Evolutionary conservation across 345 rosid species (phyloP).

Genomic region (Populus alba): DNA sequence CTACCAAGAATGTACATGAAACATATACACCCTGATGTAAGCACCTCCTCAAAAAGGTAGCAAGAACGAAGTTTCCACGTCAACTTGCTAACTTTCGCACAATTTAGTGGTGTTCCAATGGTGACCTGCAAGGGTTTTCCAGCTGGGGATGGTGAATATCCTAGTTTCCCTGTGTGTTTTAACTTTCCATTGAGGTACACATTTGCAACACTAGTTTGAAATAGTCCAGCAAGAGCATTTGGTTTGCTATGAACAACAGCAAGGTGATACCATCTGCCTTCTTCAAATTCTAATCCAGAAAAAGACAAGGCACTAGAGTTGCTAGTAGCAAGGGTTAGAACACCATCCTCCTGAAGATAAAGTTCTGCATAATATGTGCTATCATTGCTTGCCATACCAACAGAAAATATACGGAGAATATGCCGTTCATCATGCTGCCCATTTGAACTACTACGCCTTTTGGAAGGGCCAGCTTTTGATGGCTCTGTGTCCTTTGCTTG

Average conservation of each 20-base stretch:
- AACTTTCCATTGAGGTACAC: conserved; percentile 97
- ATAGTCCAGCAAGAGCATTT: conserved; percentile 98
- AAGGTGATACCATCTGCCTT: conserved; percentile 99
- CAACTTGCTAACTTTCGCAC: conserved; percentile 79
- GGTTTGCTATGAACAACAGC: conserved; percentile 99
- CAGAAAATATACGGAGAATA: conserved; percentile 83
- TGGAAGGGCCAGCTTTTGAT: conserved; percentile 53
- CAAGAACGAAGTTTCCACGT: conserved; percentile 95
- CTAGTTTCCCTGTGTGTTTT: conserved; percentile 92
- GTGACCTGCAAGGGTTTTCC: conserved; percentile 93
- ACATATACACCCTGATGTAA: conserved; percentile 88
- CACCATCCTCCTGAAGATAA: conserved; percentile 90
- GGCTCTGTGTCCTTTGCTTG: conserved; percentile 64
- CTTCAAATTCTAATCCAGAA: conserved; percentile 91
- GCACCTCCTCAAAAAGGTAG: conserved; percentile 99
- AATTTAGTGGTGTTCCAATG: conserved; percentile 81
- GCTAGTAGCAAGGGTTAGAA: conserved; percentile 93
- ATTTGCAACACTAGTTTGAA: conserved; percentile 96
- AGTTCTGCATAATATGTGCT: conserved; percentile 83
- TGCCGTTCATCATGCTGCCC: conserved; percentile 58
- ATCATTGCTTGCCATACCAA: conserved; percentile 74
- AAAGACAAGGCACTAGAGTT: conserved; percentile 81
- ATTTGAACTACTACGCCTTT: conserved; percentile 45
- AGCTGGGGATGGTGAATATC: conserved; percentile 94
- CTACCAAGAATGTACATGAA: conserved; percentile 98